These are phyloP conservation scores for Trichoderma breve DNA, from an alignment of 2,329 filamentous ascomycete genomes.

Conservation along the genomic window DNA sequence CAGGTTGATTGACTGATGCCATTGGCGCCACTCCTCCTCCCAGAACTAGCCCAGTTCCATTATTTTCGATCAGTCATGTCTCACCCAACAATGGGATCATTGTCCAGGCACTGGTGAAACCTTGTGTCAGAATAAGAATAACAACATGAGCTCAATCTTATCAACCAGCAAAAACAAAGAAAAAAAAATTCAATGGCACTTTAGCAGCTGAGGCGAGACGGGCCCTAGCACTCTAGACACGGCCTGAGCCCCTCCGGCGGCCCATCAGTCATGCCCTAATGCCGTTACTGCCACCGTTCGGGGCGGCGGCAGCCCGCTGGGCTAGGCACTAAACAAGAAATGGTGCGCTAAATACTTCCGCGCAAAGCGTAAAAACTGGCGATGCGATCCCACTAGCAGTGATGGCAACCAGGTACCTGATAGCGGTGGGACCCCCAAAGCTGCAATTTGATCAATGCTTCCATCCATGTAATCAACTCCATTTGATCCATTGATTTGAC, in stretches of 20 bases:
- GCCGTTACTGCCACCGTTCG: constrained; percentile 11
- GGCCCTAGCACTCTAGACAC: neutral
- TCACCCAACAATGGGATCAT: constrained; percentile 7
- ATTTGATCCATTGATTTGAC: neutral
- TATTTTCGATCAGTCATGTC: neutral
- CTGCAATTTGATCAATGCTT: neutral
- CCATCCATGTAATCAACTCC: neutral
- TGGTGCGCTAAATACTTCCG: neutral
- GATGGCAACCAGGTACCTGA: neutral
- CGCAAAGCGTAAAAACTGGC: constrained; percentile 9
- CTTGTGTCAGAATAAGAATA: neutral
- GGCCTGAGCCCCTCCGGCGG: neutral
- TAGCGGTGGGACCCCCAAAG: neutral
- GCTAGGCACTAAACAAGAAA: neutral
- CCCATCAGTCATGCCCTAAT: neutral
- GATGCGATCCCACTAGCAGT: constrained; percentile 2
- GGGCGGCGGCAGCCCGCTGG: constrained; percentile 6
- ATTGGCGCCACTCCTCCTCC: neutral
- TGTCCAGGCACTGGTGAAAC: neutral
- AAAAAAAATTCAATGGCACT: neutral
- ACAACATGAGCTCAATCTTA: neutral
- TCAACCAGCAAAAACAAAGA: neutral
- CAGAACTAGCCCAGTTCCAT: neutral
- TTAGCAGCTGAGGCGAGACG: neutral
- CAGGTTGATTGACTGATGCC: neutral